A percentile compares a stretch with the other conserved stretches of the same genome.
phyloP scores from a whole-genome alignment of 106 monocot species.

The Dactylorhiza incarnata region DNA sequence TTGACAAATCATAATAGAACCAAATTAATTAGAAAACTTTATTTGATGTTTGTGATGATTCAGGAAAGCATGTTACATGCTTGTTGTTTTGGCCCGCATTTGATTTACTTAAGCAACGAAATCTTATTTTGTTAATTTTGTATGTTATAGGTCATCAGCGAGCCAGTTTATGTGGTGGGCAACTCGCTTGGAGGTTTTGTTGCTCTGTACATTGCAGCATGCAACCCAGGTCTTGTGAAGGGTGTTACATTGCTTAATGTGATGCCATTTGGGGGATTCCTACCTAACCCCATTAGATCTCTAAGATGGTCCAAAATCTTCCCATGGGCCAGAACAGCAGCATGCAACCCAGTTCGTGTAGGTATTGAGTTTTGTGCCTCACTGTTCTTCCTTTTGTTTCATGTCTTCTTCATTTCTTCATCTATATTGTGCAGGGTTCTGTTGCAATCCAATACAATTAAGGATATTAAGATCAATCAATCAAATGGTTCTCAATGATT shows the following conservation, averaged over 20 bases:
- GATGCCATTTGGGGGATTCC: slow-evolving; percentile 95
- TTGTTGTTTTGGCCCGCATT: too few relatives aligned
- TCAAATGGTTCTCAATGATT: too few relatives aligned
- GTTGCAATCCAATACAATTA: too few relatives aligned
- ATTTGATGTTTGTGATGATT: not conserved
- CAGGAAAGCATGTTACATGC: not conserved
- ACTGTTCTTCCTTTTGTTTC: not conserved
- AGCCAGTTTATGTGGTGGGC: slow-evolving; percentile 89
- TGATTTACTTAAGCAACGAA: not conserved
- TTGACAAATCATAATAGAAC: not conserved
- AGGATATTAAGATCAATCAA: too few relatives aligned
- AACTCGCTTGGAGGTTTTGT: slow-evolving; percentile 96
- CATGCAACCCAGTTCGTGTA: slow-evolving; percentile 90
- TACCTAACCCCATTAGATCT: slow-evolving; percentile 75
- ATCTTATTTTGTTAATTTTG: not conserved
- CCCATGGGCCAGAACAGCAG: slow-evolving; percentile 89
- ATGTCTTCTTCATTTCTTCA: too few relatives aligned
- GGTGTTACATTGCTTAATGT: slow-evolving; percentile 94
- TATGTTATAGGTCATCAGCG: slow-evolving; percentile 67
- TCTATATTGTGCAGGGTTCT: too few relatives aligned
- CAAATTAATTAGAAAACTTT: not conserved
- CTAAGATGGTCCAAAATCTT: slow-evolving; percentile 69
- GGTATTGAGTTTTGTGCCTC: slow-evolving; percentile 21
- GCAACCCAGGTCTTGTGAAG: slow-evolving; percentile 63
- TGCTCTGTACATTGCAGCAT: slow-evolving; percentile 68